phyloP scores from a whole-genome alignment of 2,329 filamentous ascomycete species.

The Escovopsis sp. region DNA sequence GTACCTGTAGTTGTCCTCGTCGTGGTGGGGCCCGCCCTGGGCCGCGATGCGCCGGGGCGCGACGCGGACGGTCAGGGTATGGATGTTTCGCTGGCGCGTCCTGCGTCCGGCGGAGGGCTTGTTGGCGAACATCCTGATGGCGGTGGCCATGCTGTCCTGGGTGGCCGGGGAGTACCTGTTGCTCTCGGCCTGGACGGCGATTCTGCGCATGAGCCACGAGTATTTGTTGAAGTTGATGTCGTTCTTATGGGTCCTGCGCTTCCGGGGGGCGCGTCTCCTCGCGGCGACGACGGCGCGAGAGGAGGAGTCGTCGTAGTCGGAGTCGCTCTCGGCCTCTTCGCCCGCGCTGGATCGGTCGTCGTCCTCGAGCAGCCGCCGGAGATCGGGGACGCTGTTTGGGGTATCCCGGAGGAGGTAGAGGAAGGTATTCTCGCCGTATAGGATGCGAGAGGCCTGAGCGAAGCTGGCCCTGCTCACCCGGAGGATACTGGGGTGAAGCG shows the following conservation, averaged over 20 bases:
- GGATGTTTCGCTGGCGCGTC: conserved; percentile 15
- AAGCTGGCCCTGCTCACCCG: conserved; percentile 19
- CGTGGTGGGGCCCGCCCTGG: conserved; percentile 1
- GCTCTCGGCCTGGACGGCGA: conserved; percentile 28
- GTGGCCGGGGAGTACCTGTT: conserved; percentile 20
- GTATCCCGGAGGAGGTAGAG: conserved; percentile 30
- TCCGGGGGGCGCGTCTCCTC: background rate
- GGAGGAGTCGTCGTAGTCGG: conserved; percentile 8
- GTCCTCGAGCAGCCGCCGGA: conserved; percentile 7
- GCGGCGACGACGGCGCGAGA: background rate
- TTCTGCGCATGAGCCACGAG: conserved; percentile 24
- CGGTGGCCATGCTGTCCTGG: conserved; percentile 18
- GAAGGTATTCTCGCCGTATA: conserved; percentile 36
- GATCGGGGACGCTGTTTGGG: conserved; percentile 7
- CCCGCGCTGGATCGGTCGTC: background rate
- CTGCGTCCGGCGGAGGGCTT: conserved; percentile 5
- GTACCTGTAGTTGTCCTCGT: conserved; percentile 3
- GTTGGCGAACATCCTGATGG: conserved; percentile 22
- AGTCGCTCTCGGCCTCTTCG: conserved; percentile 4
- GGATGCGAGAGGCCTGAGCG: conserved; percentile 23
- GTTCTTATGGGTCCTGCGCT: background rate
- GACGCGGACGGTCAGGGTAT: conserved; percentile 29
- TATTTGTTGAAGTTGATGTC: conserved; percentile 22
- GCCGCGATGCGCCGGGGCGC: conserved; percentile 12
- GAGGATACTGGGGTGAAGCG: conserved; percentile 24